These are phyloP conservation scores for Tylopilus rubrobrunneus DNA, from an alignment of 768 basidiomycete species.

Conservation along the genomic window DNA sequence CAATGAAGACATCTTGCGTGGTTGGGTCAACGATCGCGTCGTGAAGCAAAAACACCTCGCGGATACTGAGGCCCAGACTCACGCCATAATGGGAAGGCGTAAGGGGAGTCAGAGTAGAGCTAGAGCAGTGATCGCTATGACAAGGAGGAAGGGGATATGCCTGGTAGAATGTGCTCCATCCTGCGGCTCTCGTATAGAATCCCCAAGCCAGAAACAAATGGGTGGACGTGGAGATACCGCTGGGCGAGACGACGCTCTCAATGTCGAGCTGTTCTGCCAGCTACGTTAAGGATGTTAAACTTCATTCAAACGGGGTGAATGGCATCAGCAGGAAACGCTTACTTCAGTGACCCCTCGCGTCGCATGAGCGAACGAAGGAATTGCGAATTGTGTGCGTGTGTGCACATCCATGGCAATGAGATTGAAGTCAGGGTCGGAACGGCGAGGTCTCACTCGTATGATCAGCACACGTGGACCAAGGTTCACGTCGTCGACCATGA, in stretches of 20 bases:
- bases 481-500: background rate
- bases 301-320: no score
- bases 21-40: conserved; percentile 7
- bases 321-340: background rate
- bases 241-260: no score
- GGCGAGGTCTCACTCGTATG: no score
- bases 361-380: background rate
- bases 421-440: no score
- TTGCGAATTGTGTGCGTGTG: background rate
- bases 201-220: no score
- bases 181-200: no score
- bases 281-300: no score
- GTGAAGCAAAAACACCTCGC: background rate
- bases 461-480: background rate
- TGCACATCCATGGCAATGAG: conserved; percentile 14
- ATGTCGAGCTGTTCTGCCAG: no score
- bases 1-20: conserved; percentile 12
- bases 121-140: background rate
- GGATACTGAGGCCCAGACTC: background rate
- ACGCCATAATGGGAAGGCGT: conserved; percentile 8
- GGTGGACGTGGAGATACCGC: no score
- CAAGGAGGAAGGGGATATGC: conserved; percentile 17
- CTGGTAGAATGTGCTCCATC: conserved; percentile 3
- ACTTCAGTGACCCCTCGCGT: conserved; percentile 2
- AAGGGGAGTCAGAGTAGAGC: background rate